Evolutionary conservation across 2,329 filamentous ascomycete species (phyloP).

Genomic region (Penicillium sp.): DNA sequence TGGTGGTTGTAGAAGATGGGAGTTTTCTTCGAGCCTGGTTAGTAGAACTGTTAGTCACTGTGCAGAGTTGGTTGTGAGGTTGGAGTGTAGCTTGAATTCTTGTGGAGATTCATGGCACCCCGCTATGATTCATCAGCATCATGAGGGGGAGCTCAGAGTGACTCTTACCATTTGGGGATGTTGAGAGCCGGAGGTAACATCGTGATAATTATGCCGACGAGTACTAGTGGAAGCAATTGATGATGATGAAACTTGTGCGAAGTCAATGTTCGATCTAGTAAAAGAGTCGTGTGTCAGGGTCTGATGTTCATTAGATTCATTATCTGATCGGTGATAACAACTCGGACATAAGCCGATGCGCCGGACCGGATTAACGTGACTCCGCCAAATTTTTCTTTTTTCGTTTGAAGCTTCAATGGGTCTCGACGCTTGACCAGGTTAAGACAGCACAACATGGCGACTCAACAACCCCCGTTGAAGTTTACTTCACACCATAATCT

Average conservation of each 20-base stretch:
- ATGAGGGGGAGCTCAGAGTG: slow-evolving; percentile 6
- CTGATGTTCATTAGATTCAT: not conserved
- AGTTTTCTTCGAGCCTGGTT: slow-evolving; percentile 82
- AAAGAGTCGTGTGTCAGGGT: not conserved
- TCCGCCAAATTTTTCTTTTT: slow-evolving; percentile 36
- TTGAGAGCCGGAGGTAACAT: slow-evolving; percentile 45
- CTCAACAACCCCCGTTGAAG: slow-evolving; percentile 57
- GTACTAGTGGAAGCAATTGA: not conserved
- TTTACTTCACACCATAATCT: slow-evolving; percentile 86
- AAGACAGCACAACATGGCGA: slow-evolving; percentile 32
- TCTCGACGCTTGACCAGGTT: not conserved
- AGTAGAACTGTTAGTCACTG: not conserved
- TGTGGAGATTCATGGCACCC: not conserved
- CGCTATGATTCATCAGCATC: slow-evolving; percentile 21
- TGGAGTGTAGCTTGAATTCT: not conserved
- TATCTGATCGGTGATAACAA: slow-evolving; percentile 29
- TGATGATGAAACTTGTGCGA: not conserved
- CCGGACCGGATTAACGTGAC: slow-evolving; percentile 29
- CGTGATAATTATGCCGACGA: not conserved
- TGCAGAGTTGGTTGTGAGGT: not conserved
- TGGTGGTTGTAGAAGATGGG: slow-evolving; percentile 87
- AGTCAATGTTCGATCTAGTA: not conserved
- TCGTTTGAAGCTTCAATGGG: slow-evolving; percentile 17
- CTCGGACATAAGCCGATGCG: slow-evolving; percentile 23
- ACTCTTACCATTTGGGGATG: slow-evolving; percentile 46